Evolutionary conservation across 768 basidiomycete genomes (phyloP).

Genomic region (Myochromella boudieri): DNA sequence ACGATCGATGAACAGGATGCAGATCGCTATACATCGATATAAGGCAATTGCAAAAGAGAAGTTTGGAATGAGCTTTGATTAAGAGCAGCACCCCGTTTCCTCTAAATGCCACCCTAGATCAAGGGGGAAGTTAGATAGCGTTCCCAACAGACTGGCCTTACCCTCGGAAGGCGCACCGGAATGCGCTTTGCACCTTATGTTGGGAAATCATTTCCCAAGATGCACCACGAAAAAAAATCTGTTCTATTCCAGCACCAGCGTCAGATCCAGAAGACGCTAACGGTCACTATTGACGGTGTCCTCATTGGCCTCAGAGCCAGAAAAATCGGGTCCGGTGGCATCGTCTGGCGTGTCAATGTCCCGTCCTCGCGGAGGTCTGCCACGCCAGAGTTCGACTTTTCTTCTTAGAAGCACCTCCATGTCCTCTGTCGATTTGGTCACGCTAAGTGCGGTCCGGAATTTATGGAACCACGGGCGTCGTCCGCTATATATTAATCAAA

Average conservation of each 20-base stretch:
- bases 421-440: constrained; percentile 43
- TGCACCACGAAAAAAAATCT: background rate
- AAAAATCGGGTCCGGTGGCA: constrained; percentile 14
- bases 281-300: constrained; percentile 7
- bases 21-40: background rate
- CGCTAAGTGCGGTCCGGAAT: constrained; percentile 47
- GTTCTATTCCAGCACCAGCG: constrained; percentile 8
- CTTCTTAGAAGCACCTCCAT: constrained; percentile 42
- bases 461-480: constrained; percentile 57
- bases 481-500: constrained; percentile 30
- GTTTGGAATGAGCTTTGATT: too few species aligned
- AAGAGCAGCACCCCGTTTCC: constrained; percentile 2
- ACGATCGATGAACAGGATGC: background rate
- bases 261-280: constrained; percentile 8
- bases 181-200: background rate
- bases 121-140: background rate
- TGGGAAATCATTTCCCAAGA: background rate
- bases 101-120: constrained; percentile 13
- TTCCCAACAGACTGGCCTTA: constrained; percentile 7
- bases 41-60: too few species aligned
- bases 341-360: constrained; percentile 19
- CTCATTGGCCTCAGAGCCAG: constrained; percentile 10
- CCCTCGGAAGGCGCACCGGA: constrained; percentile 3
- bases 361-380: constrained; percentile 27
- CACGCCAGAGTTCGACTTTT: constrained; percentile 52